Evolutionary conservation across 2,329 filamentous ascomycete species (phyloP), one percentile per base, ranked within the genome.

Genomic region (Neurospora sp.): DNA sequence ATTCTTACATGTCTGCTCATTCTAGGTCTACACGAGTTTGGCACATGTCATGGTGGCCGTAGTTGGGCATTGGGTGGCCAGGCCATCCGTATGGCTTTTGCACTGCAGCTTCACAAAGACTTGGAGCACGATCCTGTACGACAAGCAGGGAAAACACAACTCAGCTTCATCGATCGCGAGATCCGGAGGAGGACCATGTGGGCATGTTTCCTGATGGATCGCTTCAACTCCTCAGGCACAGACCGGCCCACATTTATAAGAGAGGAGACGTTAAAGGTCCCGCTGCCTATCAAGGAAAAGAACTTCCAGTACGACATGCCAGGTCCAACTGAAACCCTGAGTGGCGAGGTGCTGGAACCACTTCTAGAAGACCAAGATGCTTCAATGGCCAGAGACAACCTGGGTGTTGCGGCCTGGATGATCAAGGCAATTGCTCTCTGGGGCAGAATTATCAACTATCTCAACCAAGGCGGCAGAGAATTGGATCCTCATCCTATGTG

Each of bases 191-290:
- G 96, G 70, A 96, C 93, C 2, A 98, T 99, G 95, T 99, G 96
- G 96, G 92, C 94, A 12, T 98, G 95, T 78, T 97, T 97, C 77
- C 80, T 97, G 70, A 97, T 98, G 94, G 96, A 99, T 78, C 89
- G 95, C 0, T 97, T 97, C 83, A 97, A 96, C 80, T 97, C 95
- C 0, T 97, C 94, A 1, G 95, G 96, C 1, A 96, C 93, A 2
- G 94, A 97, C 76, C 87, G 95, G 43, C 96, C 96, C 23, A 92
- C 93, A 68, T 97, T 97, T 74, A 91, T 97, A 69, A 91, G 92
- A 74, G 93, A 97, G 78, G 92, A 96, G 74, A 92, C 92, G 69
- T 87, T 98, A 72, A 90, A 93, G 74, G 92, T 97, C 17, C 95
- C 96, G 73, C 82, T 99, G 33, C 96, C 96, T 0, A 92, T 97